phyloP scores from a whole-genome alignment of 1,284 basidiomycete genomes.

The Peniophora sp. region DNA sequence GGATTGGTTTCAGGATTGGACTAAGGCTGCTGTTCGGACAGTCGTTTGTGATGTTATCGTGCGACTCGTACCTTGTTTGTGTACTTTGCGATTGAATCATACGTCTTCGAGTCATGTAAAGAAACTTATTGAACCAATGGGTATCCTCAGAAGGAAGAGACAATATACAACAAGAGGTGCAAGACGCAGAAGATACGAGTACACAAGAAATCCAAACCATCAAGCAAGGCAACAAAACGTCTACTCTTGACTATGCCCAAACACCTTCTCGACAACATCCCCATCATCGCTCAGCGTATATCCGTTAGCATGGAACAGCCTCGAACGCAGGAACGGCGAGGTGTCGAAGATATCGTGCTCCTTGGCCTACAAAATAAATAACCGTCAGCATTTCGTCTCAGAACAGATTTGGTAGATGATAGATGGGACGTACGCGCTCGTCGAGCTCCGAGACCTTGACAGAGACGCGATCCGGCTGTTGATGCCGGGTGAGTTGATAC shows the following conservation, averaged over 20 bases:
- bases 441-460: slow-evolving; percentile 79
- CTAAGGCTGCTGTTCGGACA: no score
- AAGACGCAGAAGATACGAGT: no score
- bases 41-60: no score
- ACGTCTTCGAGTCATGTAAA: no score
- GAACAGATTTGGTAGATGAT: slow-evolving; percentile 20
- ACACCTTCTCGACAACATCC: slow-evolving; percentile 63
- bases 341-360: slow-evolving; percentile 94
- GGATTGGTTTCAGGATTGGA: no score
- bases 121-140: no score
- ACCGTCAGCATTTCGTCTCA: slow-evolving; percentile 1
- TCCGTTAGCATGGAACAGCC: slow-evolving; percentile 85
- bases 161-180: no score
- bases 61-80: no score
- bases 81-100: no score
- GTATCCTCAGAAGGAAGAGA: no score
- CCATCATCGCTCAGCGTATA: slow-evolving; percentile 60
- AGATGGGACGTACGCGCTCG: slow-evolving; percentile 45
- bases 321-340: slow-evolving; percentile 77
- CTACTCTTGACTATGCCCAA: slow-evolving; percentile 26
- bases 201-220: no score
- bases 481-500: slow-evolving; percentile 68
- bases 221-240: not conserved
- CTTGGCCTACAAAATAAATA: slow-evolving; percentile 59
- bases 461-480: slow-evolving; percentile 68